These are phyloP conservation scores for Suillus lakei DNA, from an alignment of 768 basidiomycete species.

Conservation along the genomic window DNA sequence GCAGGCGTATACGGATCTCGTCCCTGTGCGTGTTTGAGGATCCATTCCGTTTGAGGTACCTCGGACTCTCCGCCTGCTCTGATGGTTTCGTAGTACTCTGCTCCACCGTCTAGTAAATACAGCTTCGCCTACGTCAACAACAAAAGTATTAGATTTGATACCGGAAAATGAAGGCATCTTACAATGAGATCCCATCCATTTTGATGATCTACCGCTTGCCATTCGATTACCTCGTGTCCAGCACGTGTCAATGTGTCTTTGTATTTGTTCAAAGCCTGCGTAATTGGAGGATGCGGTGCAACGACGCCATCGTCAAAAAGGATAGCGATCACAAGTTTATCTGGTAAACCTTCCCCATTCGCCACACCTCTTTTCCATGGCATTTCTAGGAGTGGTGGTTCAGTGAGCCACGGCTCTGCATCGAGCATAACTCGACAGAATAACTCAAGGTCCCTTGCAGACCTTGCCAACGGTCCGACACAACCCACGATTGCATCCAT, in stretches of 20 bases:
- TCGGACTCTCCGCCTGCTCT: conserved; percentile 36
- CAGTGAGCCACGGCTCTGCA: conserved; percentile 50
- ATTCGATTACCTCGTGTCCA: conserved; percentile 57
- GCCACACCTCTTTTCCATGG: conserved; percentile 50
- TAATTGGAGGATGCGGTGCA: conserved; percentile 52
- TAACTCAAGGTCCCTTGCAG: conserved; percentile 52
- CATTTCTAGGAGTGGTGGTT: conserved; percentile 52
- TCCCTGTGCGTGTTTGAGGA: conserved; percentile 44
- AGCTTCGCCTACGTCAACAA: conserved; percentile 39
- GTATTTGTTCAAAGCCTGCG: conserved; percentile 43
- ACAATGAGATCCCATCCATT: conserved; percentile 54
- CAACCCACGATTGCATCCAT: conserved; percentile 59
- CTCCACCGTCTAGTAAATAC: conserved; percentile 55
- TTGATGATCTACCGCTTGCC: conserved; percentile 50
- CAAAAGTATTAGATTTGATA: conserved; percentile 11
- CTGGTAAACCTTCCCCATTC: conserved; percentile 42
- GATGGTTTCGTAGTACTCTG: conserved; percentile 47
- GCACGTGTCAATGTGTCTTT: conserved; percentile 45
- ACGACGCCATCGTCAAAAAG: conserved; percentile 58
- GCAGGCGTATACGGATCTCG: conserved; percentile 42
- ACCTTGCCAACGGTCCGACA: conserved; percentile 52
- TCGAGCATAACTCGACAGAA: conserved; percentile 53
- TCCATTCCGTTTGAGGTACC: conserved; percentile 50
- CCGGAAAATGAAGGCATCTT: conserved; percentile 22
- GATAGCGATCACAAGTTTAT: conserved; percentile 49